Conservation (phyloP, 495 filamentous ascomycete genomes). For the Neurospora sp. region DNA sequence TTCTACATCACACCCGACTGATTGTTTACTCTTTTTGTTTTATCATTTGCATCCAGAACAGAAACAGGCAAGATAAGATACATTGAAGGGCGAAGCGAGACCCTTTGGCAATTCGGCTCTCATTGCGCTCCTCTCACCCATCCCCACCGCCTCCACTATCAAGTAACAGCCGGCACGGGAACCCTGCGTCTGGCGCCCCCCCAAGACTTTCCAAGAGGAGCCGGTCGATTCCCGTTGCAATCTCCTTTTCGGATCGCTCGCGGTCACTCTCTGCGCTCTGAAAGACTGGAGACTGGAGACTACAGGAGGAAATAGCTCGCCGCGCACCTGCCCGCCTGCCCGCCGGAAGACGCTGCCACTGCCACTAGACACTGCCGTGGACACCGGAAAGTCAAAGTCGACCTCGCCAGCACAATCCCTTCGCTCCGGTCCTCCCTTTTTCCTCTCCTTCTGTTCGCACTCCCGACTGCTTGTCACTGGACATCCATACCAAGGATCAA, state of each 20-base stretch:
- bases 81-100: neutral
- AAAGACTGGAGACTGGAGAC: neutral
- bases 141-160: neutral
- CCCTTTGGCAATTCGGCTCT: neutral
- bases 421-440: neutral
- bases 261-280: neutral
- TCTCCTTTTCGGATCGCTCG: neutral
- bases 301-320: neutral
- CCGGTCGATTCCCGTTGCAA: neutral
- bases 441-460: neutral
- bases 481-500: neutral
- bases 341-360: neutral
- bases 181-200: neutral
- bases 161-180: neutral
- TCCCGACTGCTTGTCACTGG: neutral
- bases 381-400: neutral
- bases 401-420: neutral
- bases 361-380: neutral
- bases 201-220: neutral
- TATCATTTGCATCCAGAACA: neutral
- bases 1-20: neutral
- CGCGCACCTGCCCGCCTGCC: neutral
- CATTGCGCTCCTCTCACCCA: neutral
- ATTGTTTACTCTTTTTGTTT: neutral
- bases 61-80: neutral